A percentile compares a stretch with the other conserved stretches of the same genome.
These are phyloP conservation scores for Dioscorea alata DNA, from an alignment of 106 monocot genomes.

Conservation along the genomic window DNA sequence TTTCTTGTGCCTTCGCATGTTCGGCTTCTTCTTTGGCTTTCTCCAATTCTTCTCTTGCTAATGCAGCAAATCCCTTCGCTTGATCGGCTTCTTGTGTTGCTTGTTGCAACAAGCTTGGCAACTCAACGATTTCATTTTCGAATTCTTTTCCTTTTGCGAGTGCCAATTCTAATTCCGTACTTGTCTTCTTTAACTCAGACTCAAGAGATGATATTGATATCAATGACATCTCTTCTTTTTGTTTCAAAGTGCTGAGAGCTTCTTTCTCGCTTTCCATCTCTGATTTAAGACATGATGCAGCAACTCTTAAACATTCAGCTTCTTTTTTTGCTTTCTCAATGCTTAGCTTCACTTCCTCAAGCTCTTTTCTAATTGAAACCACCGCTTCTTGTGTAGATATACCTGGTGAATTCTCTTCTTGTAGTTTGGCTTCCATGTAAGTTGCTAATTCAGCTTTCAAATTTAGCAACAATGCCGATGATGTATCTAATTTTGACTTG, in stretches of 20 bases:
- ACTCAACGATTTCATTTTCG: slow-evolving; percentile 40
- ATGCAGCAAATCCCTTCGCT: slow-evolving; percentile 27
- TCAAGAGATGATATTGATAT: slow-evolving; percentile 55
- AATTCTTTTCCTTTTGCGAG: slow-evolving; percentile 38
- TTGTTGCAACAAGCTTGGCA: slow-evolving; percentile 35
- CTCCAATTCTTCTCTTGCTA: slow-evolving; percentile 37
- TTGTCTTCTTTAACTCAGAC: slow-evolving; percentile 41
- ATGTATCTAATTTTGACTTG: slow-evolving; percentile 29
- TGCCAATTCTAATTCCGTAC: slow-evolving; percentile 34
- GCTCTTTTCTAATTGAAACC: slow-evolving; percentile 14
- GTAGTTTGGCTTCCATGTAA: slow-evolving; percentile 37
- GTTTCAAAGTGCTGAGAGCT: slow-evolving; percentile 30
- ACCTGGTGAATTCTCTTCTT: slow-evolving; percentile 15
- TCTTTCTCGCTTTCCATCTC: slow-evolving; percentile 48
- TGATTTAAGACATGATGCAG: slow-evolving; percentile 22
- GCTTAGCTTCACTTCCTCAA: slow-evolving; percentile 38
- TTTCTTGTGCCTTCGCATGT: slow-evolving; percentile 27
- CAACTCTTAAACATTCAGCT: slow-evolving; percentile 27
- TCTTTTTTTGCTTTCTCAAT: slow-evolving; percentile 47
- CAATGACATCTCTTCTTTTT: slow-evolving; percentile 52
- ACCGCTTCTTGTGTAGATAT: slow-evolving; percentile 14
- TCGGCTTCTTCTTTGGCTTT: slow-evolving; percentile 52
- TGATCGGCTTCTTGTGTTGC: slow-evolving; percentile 33
- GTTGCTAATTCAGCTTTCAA: slow-evolving; percentile 39
- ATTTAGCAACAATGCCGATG: slow-evolving; percentile 17